Evolutionary conservation across 1,284 basidiomycete species (phyloP).

Genomic region (Sphaerobolus stellatus): DNA sequence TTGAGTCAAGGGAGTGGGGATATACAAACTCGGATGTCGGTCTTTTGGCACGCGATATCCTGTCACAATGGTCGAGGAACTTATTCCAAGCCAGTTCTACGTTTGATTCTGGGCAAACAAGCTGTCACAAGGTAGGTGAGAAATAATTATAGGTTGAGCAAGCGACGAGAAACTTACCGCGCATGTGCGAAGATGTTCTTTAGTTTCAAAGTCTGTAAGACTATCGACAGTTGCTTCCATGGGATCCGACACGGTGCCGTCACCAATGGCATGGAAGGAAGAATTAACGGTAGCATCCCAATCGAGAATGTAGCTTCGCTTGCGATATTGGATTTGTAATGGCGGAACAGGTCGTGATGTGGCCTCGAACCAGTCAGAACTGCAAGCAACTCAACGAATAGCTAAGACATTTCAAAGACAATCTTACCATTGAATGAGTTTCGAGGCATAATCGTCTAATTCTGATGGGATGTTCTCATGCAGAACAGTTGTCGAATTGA

Average conservation of each 20-base stretch:
- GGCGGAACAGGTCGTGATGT: slow-evolving; percentile 52
- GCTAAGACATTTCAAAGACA: background rate
- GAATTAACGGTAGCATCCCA: slow-evolving; percentile 5
- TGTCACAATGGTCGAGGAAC: slow-evolving; percentile 57
- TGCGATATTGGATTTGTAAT: slow-evolving; percentile 22
- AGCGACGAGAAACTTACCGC: slow-evolving; percentile 42
- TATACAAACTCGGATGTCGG: no score
- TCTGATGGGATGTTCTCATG: slow-evolving; percentile 39
- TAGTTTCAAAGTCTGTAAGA: slow-evolving; percentile 54
- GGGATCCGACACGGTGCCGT: slow-evolving; percentile 20
- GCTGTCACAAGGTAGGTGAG: slow-evolving; percentile 40
- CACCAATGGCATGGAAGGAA: slow-evolving; percentile 18
- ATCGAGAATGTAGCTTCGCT: background rate
- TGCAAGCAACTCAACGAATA: slow-evolving; percentile 16
- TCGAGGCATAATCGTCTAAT: slow-evolving; percentile 43
- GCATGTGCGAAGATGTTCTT: slow-evolving; percentile 51
- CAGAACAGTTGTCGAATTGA: slow-evolving; percentile 33
- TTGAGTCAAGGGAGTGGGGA: no score
- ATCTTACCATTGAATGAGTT: slow-evolving; percentile 48
- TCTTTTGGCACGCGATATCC: no score
- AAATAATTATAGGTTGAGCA: slow-evolving; percentile 2
- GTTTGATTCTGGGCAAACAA: slow-evolving; percentile 41
- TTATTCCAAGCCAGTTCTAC: slow-evolving; percentile 47
- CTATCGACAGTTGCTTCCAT: slow-evolving; percentile 41
- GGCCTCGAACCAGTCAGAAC: slow-evolving; percentile 35